phyloP scores from a whole-genome alignment of 306 rosid species.

The Prosopis cineraria region DNA sequence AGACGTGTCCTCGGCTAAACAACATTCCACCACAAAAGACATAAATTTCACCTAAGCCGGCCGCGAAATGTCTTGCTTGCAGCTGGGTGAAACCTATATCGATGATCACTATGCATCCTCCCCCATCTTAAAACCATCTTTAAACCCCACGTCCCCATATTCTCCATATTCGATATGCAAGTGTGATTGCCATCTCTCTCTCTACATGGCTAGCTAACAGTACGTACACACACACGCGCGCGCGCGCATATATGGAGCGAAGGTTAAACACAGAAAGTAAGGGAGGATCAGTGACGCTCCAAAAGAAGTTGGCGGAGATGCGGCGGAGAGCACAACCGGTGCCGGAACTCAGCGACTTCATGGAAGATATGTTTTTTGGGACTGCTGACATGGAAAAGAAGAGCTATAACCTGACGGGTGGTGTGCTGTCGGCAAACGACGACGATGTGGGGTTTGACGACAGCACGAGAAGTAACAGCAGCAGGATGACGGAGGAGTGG shows the following conservation, averaged over 20 bases:
- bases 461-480: constrained; percentile 58
- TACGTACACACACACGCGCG: not conserved
- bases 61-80: not conserved
- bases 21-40: not conserved
- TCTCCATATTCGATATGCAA: not conserved
- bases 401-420: constrained; percentile 61
- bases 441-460: constrained; percentile 50
- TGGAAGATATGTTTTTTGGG: constrained; percentile 86
- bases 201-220: not conserved
- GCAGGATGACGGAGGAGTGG: constrained; percentile 76
- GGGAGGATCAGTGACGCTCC: constrained; percentile 45
- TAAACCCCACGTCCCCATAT: not conserved
- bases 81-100: not conserved
- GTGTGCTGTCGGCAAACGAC: not conserved
- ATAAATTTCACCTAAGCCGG: not conserved
- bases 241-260: constrained; percentile 48
- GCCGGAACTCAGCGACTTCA: constrained; percentile 80
- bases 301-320: constrained; percentile 42
- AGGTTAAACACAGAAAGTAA: constrained; percentile 41
- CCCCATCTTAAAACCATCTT: not conserved
- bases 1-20: not conserved
- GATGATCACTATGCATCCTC: not conserved
- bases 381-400: constrained; percentile 35
- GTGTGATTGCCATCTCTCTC: not conserved
- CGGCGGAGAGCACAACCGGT: constrained; percentile 37